These are phyloP conservation scores for Fusarium devonianum DNA, from an alignment of 2,329 filamentous ascomycete genomes.

Conservation along the genomic window DNA sequence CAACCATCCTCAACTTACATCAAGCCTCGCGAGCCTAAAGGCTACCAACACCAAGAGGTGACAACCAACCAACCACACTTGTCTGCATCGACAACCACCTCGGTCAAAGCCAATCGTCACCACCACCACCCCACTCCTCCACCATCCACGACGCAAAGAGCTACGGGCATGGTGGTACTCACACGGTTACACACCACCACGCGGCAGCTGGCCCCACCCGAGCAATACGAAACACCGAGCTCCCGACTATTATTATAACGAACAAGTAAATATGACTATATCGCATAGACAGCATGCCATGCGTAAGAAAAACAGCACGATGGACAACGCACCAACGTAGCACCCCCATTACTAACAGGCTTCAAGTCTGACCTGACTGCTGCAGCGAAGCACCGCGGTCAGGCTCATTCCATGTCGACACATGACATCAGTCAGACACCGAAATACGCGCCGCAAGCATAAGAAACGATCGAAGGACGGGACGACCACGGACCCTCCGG, in stretches of 20 bases:
- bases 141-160: conserved; percentile 8
- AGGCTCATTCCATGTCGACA: not conserved
- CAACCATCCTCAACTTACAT: conserved; percentile 24
- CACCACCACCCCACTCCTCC: not conserved
- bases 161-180: conserved; percentile 9
- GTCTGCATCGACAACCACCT: no score
- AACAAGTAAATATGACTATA: conserved; percentile 21
- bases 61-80: conserved; percentile 31
- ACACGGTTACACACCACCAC: conserved; percentile 18
- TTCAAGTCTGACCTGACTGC: conserved; percentile 13
- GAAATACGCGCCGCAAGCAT: conserved; percentile 29
- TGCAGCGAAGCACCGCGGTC: conserved; percentile 6
- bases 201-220: conserved; percentile 24
- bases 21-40: no score
- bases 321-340: conserved; percentile 22
- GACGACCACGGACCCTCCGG: conserved; percentile 23
- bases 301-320: conserved; percentile 26
- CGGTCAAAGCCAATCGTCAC: conserved; percentile 12
- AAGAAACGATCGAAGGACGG: conserved; percentile 18
- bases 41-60: conserved; percentile 23
- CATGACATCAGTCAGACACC: conserved; percentile 7
- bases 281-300: conserved; percentile 16
- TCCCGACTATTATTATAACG: conserved; percentile 23
- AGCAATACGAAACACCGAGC: conserved; percentile 25
- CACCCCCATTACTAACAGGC: not conserved